Base-by-base conservation (phyloP, 1,284 basidiomycete species). In the Inonotus hispidus region DNA sequence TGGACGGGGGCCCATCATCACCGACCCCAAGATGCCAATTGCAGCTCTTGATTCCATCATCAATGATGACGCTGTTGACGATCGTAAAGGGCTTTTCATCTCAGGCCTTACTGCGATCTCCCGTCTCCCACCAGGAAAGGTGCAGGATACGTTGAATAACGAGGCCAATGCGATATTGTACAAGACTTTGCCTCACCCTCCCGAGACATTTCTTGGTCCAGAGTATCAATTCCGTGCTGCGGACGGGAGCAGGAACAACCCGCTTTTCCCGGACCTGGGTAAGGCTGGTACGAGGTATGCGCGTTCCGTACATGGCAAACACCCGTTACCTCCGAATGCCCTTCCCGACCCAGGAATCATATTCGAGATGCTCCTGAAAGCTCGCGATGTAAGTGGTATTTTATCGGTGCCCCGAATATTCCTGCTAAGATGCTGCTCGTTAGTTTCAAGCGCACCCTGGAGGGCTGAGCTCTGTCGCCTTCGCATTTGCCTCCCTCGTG, bases 141-240 rank as follows among this genome's bases (percentile, higher is more conserved):
- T 70, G 10, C 66, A 70, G 66, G 56, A 65, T 67, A 23, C 59
- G 32, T 38, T 65, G 10, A 62, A 64, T 53, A 49, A 66, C 55
- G 60, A 72, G 56, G 63, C 64, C 1, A 72, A 71, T 3, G 70
- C 56, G 72, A 27, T 66, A 56, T 7, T 79, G 10, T 82, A 79
- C 68, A 73, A 77, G 61, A 80, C 80, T 27, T 65, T 82, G 41
- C 78, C 81, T 2, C 82, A 83, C 62, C 80, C 79, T 1, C 75
- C 79, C 5, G 69, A 77, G 2, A 75, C 76, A 45, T 71, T 77
- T 56, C 72, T 81, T 16, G 75, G 75, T 1, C 65, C 65, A 0
- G 64, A 73, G 54, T 67, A 61, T 54, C 49, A 56, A 32, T 75
- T 69, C 67, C 74, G 78, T 14, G 65, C 71, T 39, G 75, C 78